Evolutionary conservation across 129 eudicot species (phyloP).

Genomic region (Flaveria ramosissima): DNA sequence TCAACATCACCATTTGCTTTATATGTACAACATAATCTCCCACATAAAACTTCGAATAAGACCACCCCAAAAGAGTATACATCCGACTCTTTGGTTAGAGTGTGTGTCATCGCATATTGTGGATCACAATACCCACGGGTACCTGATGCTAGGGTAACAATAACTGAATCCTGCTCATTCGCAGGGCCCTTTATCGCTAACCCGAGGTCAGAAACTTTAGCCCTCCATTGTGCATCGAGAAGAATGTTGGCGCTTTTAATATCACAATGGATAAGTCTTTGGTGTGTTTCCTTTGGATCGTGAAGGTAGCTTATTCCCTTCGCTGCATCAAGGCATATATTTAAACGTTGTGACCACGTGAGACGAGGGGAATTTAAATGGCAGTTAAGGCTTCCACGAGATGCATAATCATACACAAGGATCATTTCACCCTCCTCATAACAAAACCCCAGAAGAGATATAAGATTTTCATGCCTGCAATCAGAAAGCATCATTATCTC

Average conservation of each 20-base stretch:
- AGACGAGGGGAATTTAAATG: not conserved
- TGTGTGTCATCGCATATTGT: not conserved
- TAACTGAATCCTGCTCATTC: not conserved
- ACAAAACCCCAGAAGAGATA: conserved; percentile 17
- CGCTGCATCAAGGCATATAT: conserved; percentile 33
- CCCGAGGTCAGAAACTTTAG: conserved; percentile 22
- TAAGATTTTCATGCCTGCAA: conserved; percentile 20
- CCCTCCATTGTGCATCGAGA: conserved; percentile 4
- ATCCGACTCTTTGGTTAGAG: conserved; percentile 19
- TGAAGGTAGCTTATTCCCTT: conserved; percentile 40
- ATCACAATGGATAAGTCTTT: conserved; percentile 38
- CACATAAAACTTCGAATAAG: conserved; percentile 23
- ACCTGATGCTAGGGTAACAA: not conserved
- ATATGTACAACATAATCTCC: not conserved
- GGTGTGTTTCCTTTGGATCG: conserved; percentile 27
- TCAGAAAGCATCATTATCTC: conserved; percentile 8
- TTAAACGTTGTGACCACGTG: conserved; percentile 30
- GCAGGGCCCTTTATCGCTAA: conserved; percentile 13
- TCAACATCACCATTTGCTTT: not conserved
- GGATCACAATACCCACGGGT: conserved; percentile 18
- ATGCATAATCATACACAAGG: not conserved
- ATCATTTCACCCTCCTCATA: conserved; percentile 5
- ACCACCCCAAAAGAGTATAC: conserved; percentile 25
- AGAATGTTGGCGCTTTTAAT: conserved; percentile 36
- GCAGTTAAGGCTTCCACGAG: conserved; percentile 17